These are phyloP conservation scores for Tetrapisispora fleetii DNA, from an alignment of 805 yeast genomes.

Conservation along the genomic window DNA sequence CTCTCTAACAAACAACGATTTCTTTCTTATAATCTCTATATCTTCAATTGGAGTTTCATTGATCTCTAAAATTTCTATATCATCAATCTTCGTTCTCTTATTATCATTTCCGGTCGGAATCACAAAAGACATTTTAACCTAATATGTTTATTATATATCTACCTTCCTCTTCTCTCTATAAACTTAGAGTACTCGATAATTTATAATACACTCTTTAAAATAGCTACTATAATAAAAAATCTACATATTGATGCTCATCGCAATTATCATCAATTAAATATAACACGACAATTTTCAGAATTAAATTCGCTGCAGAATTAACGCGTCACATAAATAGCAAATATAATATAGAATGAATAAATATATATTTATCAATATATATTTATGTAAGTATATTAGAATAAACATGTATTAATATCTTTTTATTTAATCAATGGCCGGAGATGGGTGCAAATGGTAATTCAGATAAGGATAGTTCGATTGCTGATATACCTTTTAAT, in stretches of 20 bases:
- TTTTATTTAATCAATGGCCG: constrained; percentile 2
- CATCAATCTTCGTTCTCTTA: constrained; percentile 1
- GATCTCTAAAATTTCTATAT: not conserved
- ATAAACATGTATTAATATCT: not conserved
- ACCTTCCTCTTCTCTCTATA: too few relatives aligned
- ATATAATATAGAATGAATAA: too few relatives aligned
- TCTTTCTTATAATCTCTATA: not conserved
- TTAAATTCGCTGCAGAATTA: not conserved
- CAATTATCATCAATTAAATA: too few relatives aligned
- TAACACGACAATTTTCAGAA: too few relatives aligned
- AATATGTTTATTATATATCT: not conserved
- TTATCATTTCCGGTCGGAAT: not conserved
- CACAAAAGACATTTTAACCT: not conserved
- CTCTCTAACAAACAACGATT: not conserved
- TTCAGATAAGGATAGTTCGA: constrained; percentile 32
- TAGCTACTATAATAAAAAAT: too few relatives aligned
- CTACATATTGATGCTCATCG: too few relatives aligned
- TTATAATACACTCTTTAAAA: too few relatives aligned
- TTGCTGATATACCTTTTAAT: constrained; percentile 67
- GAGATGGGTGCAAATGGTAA: constrained; percentile 10
- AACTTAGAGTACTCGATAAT: too few relatives aligned
- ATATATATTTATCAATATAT: not conserved
- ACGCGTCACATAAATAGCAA: too few relatives aligned
- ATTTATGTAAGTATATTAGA: not conserved
- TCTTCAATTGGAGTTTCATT: not conserved